Evolutionary conservation across 2,329 filamentous ascomycete genomes (phyloP).

Genomic region (Hypoxylon sp.): DNA sequence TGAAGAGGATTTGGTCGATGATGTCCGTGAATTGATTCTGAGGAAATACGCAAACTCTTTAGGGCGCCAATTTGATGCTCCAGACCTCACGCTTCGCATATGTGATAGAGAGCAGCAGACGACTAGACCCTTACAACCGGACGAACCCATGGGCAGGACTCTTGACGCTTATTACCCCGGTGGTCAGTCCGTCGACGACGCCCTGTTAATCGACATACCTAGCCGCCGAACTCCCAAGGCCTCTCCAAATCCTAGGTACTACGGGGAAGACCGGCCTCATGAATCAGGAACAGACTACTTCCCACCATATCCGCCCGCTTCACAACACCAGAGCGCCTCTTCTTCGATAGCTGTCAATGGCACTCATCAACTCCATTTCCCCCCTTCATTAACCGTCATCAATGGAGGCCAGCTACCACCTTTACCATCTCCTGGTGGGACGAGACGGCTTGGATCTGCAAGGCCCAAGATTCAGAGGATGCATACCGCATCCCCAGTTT

Average conservation of each 20-base stretch:
- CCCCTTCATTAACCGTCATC: slow-evolving; percentile 83
- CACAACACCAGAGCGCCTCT: slow-evolving; percentile 50
- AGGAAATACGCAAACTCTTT: slow-evolving; percentile 95
- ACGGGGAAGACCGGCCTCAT: slow-evolving; percentile 53
- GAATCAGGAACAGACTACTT: slow-evolving; percentile 56
- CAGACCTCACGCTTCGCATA: slow-evolving; percentile 87
- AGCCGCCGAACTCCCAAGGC: slow-evolving; percentile 81
- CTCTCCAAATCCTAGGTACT: slow-evolving; percentile 70
- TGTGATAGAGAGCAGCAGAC: slow-evolving; percentile 74
- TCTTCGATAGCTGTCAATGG: slow-evolving; percentile 50
- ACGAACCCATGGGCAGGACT: slow-evolving; percentile 84
- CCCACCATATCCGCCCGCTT: slow-evolving; percentile 52
- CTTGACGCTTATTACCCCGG: slow-evolving; percentile 88
- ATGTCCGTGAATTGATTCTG: slow-evolving; percentile 91
- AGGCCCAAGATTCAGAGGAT: slow-evolving; percentile 73
- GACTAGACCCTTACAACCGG: slow-evolving; percentile 83
- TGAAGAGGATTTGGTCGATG: slow-evolving; percentile 93
- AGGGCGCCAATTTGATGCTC: slow-evolving; percentile 88
- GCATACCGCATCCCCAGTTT: slow-evolving; percentile 81
- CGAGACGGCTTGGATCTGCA: slow-evolving; percentile 58
- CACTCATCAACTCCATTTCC: slow-evolving; percentile 54
- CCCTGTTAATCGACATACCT: slow-evolving; percentile 90
- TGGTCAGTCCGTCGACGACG: slow-evolving; percentile 90
- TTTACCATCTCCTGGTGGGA: slow-evolving; percentile 85
- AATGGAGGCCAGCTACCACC: slow-evolving; percentile 84